Percentiles rank a stretch among this genome's conserved stretches.
Conservation (phyloP, 2,329 filamentous ascomycete genomes). For the Neophaeococcomyces mojaviensis region DNA sequence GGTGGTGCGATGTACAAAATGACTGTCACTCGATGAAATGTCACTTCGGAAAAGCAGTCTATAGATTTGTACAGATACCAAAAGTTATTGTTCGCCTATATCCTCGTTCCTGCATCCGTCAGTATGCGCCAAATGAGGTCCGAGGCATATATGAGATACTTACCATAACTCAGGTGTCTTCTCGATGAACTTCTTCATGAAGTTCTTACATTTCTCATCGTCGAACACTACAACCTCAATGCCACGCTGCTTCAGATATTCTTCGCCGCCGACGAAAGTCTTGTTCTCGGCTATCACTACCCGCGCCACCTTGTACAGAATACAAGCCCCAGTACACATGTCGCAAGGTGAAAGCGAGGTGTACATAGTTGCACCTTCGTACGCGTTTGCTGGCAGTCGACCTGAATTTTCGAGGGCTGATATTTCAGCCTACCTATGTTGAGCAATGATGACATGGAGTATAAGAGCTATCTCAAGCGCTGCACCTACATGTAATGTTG, state of each 20-base stretch:
- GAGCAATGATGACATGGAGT: neutral
- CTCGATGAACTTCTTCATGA: slow-evolving; percentile 67
- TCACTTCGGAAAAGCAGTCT: slow-evolving; percentile 2
- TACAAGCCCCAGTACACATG: slow-evolving; percentile 73
- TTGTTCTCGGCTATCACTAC: slow-evolving; percentile 74
- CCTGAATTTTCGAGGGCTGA: slow-evolving; percentile 68
- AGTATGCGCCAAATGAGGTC: slow-evolving; percentile 2
- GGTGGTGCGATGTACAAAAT: slow-evolving; percentile 4
- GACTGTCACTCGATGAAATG: neutral
- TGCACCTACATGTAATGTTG: slow-evolving; percentile 60
- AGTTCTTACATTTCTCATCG: slow-evolving; percentile 54
- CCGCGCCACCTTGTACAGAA: slow-evolving; percentile 65
- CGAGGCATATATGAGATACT: too few species aligned
- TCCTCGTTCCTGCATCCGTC: slow-evolving; percentile 48
- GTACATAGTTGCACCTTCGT: slow-evolving; percentile 71
- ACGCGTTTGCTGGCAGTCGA: slow-evolving; percentile 60
- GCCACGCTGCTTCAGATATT: slow-evolving; percentile 58
- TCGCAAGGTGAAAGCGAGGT: slow-evolving; percentile 73
- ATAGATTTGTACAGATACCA: slow-evolving; percentile 1
- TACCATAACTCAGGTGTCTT: slow-evolving; percentile 67
- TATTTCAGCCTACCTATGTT: slow-evolving; percentile 57
- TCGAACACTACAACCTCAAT: slow-evolving; percentile 67
- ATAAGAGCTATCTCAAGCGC: neutral
- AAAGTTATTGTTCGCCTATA: slow-evolving; percentile 34
- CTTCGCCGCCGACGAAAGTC: slow-evolving; percentile 66